Evolutionary conservation across 768 basidiomycete genomes (phyloP), one percentile per base, ranked within the genome.

Genomic region (Trametes maxima): DNA sequence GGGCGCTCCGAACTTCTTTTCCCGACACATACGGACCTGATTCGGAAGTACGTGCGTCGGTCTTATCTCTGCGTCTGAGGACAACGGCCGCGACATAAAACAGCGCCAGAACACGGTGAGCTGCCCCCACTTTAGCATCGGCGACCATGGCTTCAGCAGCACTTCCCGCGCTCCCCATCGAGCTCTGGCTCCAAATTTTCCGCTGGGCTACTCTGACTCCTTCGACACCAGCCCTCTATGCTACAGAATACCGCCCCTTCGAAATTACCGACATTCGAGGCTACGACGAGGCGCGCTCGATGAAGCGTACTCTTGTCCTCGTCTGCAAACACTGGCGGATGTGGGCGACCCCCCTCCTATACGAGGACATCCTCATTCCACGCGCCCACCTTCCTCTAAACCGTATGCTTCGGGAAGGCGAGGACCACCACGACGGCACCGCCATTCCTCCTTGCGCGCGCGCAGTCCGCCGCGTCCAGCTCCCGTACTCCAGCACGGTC

Each of bases 251-350:
- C 66, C 66, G 68, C 22, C 85, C 85, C 1, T 88, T 88, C 72
- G 75, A 79, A 40, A 66, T 57, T 19, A 70, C 60, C 5, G 44
- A 72, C 39, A 52, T 59, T 10, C 55, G 60, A 12, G 60, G 67
- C 35, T 68, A 74, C 49, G 59, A 69, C 61, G 69, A 78, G 52
- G 69, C 63, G 39, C 57, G 80, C 35, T 67, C 67, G 25, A 75
- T 78, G 28, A 79, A 76, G 68, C 69, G 70, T 39, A 69, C 77
- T 3, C 72, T 89, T 49, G 76, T 80, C 45, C 75, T 79, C 55
- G 87, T 89, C 35, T 88, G 85, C 70, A 80, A 78, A 51, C 71
- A 76, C 33, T 88, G 87, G 87, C 77, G 75, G n/a, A 61, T 62
- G 16, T 78, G 85, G 68, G 74, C 79, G 2, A 71, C 68, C n/a